phyloP scores from a whole-genome alignment of 1,139 yeast genomes.

The Chernovozyma aurita region DNA sequence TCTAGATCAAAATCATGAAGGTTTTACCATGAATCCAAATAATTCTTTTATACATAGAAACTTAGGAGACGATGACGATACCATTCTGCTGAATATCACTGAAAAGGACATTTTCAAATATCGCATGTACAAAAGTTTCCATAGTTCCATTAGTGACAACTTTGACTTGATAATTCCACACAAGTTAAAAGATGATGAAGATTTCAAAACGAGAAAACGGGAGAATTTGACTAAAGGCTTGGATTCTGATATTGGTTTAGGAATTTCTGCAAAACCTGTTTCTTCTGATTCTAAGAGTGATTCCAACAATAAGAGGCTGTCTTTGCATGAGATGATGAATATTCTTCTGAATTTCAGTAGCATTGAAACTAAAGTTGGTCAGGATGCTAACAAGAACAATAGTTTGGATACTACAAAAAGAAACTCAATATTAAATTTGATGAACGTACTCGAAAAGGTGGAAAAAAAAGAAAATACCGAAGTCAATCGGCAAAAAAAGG shows the following conservation, averaged over 20 bases:
- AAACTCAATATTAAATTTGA: conserved; percentile 14
- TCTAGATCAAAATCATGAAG: not conserved
- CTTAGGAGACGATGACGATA: not conserved
- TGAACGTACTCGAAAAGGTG: conserved; percentile 15
- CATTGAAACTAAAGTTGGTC: not conserved
- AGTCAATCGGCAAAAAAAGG: conserved; percentile 12
- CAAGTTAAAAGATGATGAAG: conserved; percentile 2
- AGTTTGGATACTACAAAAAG: conserved; percentile 5
- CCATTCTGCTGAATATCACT: not conserved
- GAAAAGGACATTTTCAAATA: conserved; percentile 6
- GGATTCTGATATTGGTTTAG: conserved; percentile 1
- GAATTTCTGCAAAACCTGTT: not conserved
- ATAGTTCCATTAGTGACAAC: conserved; percentile 30
- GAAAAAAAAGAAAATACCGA: conserved; percentile 10
- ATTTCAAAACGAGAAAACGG: not conserved
- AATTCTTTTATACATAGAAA: conserved; percentile 19
- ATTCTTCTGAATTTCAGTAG: conserved; percentile 2
- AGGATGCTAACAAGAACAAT: not conserved
- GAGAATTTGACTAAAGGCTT: not conserved
- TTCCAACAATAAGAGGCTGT: not conserved
- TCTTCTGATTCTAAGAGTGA: not conserved
- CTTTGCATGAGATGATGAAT: conserved; percentile 5
- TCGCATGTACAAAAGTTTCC: conserved; percentile 22
- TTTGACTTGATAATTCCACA: conserved; percentile 14
- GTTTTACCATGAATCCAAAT: conserved; percentile 6